phyloP scores from a whole-genome alignment of 2,329 filamentous ascomycete genomes.

The Sporothrix mexicana region DNA sequence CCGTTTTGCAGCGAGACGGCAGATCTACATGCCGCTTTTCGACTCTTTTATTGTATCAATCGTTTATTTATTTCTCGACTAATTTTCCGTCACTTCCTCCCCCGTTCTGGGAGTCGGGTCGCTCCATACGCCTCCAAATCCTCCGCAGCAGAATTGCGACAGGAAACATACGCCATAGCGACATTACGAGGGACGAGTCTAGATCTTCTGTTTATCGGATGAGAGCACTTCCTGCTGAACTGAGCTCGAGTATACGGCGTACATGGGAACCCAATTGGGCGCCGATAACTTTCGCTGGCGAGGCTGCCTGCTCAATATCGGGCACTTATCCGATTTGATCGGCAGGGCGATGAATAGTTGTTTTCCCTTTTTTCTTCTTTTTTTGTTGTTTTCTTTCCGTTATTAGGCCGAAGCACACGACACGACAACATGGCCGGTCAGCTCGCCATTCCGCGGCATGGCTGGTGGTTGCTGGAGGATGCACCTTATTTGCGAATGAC shows the following conservation, averaged over 20 bases:
- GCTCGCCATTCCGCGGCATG: too few species aligned
- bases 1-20: conserved; percentile 9
- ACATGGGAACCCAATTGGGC: conserved; percentile 19
- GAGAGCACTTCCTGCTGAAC: not conserved
- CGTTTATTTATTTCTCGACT: too few species aligned
- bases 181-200: not conserved
- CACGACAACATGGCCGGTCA: not conserved
- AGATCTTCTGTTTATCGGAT: not conserved
- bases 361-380: not conserved
- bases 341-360: not conserved
- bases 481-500: not conserved
- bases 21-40: not conserved
- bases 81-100: not conserved
- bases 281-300: not conserved
- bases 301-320: not conserved
- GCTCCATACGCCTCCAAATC: not conserved
- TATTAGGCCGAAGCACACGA: not conserved
- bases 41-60: not conserved
- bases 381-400: not conserved
- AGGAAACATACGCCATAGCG: not conserved
- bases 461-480: too few species aligned
- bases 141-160: not conserved
- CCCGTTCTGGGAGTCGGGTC: not conserved
- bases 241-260: too few species aligned
- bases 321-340: not conserved